phyloP scores from a whole-genome alignment of 2,329 filamentous ascomycete species.

The Cadophora sp. region DNA sequence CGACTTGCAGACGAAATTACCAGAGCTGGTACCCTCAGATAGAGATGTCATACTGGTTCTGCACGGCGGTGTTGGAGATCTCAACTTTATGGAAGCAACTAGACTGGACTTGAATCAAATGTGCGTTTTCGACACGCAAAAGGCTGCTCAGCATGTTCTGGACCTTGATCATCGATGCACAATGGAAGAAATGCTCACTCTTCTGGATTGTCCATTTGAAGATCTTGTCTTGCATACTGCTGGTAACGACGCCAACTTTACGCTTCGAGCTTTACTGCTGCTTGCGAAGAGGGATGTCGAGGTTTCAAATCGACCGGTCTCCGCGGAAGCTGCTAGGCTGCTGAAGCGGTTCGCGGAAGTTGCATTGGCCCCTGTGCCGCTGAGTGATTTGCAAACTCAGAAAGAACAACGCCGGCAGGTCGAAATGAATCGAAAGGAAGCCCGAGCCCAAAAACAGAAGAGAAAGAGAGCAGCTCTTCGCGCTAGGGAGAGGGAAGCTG shows the following conservation, averaged over 20 bases:
- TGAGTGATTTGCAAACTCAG: background rate
- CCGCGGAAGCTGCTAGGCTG: background rate
- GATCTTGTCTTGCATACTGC: constrained; percentile 11
- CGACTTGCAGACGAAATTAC: background rate
- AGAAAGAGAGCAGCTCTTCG: constrained; percentile 5
- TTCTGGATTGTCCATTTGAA: constrained; percentile 16
- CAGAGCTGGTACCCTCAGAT: constrained; percentile 3
- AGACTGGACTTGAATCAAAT: constrained; percentile 7
- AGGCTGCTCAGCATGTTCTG: constrained; percentile 20
- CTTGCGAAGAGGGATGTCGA: constrained; percentile 7
- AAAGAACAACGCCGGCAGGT: background rate
- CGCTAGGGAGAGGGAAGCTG: background rate
- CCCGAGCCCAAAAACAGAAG: background rate
- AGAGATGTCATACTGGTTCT: constrained; percentile 18
- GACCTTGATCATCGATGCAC: constrained; percentile 20
- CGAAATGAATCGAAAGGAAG: background rate
- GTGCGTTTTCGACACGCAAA: constrained; percentile 17
- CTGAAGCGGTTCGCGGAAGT: background rate
- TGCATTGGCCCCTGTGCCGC: background rate
- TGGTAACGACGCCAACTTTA: constrained; percentile 22
- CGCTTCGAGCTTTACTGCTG: constrained; percentile 18
- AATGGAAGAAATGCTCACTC: constrained; percentile 17
- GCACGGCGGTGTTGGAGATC: constrained; percentile 11
- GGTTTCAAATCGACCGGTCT: background rate
- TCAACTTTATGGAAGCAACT: constrained; percentile 7